phyloP scores from a whole-genome alignment of 208 protist genomes.

The Trypanosoma avium region DNA sequence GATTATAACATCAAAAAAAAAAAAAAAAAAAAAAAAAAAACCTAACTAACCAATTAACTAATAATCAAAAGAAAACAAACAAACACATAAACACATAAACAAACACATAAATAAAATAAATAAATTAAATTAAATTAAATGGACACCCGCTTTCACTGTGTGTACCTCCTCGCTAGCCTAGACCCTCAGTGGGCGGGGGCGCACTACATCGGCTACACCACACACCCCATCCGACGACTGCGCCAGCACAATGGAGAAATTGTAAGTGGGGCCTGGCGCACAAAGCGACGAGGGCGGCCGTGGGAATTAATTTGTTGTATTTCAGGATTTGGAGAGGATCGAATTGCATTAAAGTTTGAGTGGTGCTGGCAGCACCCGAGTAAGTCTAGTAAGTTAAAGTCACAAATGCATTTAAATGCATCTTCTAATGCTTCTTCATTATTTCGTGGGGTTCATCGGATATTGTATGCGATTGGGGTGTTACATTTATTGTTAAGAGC shows the following conservation, averaged over 20 bases:
- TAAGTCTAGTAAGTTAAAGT: constrained; percentile 51
- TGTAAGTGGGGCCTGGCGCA: constrained; percentile 84
- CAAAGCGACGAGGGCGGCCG: constrained; percentile 73
- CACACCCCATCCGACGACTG: constrained; percentile 88
- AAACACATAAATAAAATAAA: no score
- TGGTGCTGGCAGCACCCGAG: constrained; percentile 94
- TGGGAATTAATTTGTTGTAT: constrained; percentile 92
- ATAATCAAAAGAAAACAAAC: no score
- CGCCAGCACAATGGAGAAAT: constrained; percentile 96
- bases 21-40: no score
- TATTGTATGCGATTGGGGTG: constrained; percentile 65
- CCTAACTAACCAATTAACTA: no score
- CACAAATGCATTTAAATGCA: no score
- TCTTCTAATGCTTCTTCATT: no score
- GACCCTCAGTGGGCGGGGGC: constrained; percentile 54
- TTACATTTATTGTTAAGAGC: constrained; percentile 57
- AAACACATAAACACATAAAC: no score
- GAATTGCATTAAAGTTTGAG: constrained; percentile 93
- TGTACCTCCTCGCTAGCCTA: constrained; percentile 88
- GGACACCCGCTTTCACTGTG: constrained; percentile 89
- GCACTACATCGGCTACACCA: constrained; percentile 95
- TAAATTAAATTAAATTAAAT: no score
- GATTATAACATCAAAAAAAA: no score
- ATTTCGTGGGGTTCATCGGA: constrained; percentile 35
- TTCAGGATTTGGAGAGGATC: constrained; percentile 91